Conservation (phyloP, 2,329 filamentous ascomycete genomes). For the Endocalyx cinctus region DNA sequence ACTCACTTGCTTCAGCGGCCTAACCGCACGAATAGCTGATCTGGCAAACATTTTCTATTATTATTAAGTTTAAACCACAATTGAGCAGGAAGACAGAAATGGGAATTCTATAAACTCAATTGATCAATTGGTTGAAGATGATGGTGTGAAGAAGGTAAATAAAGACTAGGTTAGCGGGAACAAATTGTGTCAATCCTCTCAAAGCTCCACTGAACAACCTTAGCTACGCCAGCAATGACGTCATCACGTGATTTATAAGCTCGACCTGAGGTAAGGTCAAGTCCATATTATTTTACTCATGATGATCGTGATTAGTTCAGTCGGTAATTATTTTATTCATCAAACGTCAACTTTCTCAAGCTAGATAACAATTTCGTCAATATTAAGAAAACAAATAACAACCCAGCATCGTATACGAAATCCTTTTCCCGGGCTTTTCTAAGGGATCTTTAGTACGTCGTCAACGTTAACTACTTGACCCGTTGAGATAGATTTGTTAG, state of each 20-base stretch:
- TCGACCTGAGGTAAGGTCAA: no score
- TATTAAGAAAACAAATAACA: no score
- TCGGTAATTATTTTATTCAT: no score
- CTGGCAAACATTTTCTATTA: slow-evolving; percentile 52
- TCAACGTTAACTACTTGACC: slow-evolving; percentile 53
- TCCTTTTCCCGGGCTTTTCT: no score
- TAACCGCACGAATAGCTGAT: slow-evolving; percentile 48
- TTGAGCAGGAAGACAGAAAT: slow-evolving; percentile 7
- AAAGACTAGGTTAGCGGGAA: slow-evolving; percentile 11
- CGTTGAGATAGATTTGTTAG: slow-evolving; percentile 53
- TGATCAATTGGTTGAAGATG: slow-evolving; percentile 3
- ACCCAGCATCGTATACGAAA: no score
- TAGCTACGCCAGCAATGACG: no score
- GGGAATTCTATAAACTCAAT: slow-evolving; percentile 1
- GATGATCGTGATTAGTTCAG: no score
- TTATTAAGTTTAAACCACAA: slow-evolving; percentile 4
- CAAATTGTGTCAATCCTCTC: slow-evolving; percentile 5
- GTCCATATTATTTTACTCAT: no score
- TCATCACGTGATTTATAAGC: slow-evolving; percentile 20
- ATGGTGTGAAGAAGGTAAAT: not conserved
- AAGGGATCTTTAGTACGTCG: slow-evolving; percentile 38
- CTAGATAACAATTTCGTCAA: no score
- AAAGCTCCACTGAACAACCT: no score
- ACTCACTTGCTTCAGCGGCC: slow-evolving; percentile 53
- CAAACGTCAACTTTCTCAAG: no score